phyloP scores from a whole-genome alignment of 202 grass and related monocot genomes.

The Setaria viridis region DNA sequence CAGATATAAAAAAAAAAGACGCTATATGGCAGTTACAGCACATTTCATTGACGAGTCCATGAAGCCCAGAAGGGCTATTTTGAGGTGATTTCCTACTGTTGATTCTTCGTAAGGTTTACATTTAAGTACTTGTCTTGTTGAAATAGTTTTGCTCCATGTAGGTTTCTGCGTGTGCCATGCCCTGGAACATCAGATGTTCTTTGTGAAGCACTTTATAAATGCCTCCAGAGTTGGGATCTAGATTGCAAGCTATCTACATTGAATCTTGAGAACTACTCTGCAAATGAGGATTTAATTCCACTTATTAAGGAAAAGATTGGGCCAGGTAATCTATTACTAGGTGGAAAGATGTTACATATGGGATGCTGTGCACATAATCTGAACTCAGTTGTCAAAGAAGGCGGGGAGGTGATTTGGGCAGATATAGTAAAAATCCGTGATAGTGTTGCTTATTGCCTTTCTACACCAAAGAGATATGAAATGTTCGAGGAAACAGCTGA shows the following conservation, averaged over 20 bases:
- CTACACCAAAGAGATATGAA: neutral
- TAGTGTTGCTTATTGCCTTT: neutral
- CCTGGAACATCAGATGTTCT: neutral
- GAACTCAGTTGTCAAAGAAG: neutral
- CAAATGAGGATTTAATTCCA: neutral
- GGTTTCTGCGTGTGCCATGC: neutral
- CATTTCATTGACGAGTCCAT: slow-evolving; percentile 42
- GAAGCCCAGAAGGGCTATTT: neutral
- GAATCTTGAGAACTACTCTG: neutral
- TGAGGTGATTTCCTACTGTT: slow-evolving; percentile 27
- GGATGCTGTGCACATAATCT: neutral
- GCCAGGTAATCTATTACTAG: neutral
- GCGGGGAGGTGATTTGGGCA: neutral
- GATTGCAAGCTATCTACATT: neutral
- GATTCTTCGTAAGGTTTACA: neutral
- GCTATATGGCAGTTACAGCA: slow-evolving; percentile 28
- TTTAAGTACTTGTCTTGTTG: neutral
- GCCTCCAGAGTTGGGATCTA: neutral
- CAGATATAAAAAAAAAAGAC: neutral
- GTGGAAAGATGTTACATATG: slow-evolving; percentile 3
- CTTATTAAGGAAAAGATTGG: neutral
- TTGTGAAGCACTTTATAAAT: neutral
- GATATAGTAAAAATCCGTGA: neutral
- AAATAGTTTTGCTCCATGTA: neutral
- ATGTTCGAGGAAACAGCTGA: neutral